These are phyloP conservation scores for Populus pruinosa DNA, from an alignment of 345 rosid species.

Conservation along the genomic window DNA sequence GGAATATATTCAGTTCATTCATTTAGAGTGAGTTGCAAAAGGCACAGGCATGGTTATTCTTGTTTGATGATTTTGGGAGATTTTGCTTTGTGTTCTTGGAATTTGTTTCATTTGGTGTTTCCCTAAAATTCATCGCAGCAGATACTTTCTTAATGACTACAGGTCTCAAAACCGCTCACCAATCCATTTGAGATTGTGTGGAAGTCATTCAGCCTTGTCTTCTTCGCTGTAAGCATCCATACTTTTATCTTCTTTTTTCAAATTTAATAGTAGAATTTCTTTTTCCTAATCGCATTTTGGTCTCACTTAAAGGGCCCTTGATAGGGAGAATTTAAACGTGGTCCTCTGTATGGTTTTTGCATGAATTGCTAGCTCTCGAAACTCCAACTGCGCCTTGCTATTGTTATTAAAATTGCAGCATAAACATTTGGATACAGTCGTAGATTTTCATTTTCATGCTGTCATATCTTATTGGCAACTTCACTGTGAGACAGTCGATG, in stretches of 20 bases:
- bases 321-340: neutral
- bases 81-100: neutral
- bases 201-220: constrained; percentile 95
- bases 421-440: neutral
- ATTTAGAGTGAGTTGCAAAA: neutral
- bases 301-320: neutral
- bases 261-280: neutral
- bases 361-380: neutral
- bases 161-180: constrained; percentile 72
- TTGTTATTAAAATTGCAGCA: neutral
- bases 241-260: neutral
- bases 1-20: neutral
- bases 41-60: neutral
- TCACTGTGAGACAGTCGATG: neutral
- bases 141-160: constrained; percentile 13
- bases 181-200: constrained; percentile 86
- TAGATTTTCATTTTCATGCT: neutral
- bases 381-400: neutral
- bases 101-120: neutral
- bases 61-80: neutral
- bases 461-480: neutral
- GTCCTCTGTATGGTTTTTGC: neutral
- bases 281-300: neutral
- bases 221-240: constrained; percentile 79
- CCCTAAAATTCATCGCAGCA: neutral